Conservation (phyloP, 1,284 basidiomycete genomes). For the Sutorius eximius region DNA sequence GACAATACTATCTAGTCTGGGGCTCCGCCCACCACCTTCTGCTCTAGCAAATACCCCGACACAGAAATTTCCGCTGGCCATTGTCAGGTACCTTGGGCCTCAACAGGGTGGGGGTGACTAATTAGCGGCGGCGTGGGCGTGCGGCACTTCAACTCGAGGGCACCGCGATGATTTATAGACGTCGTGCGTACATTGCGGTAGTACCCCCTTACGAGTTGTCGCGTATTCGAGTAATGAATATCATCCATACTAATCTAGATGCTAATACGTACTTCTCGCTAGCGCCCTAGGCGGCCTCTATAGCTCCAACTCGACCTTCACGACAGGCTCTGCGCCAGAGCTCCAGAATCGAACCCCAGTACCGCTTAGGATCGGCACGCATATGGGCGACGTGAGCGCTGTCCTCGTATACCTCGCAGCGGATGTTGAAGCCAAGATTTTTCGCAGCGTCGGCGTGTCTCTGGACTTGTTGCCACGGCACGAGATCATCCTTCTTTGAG, state of each 20-base stretch:
- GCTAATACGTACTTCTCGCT: neutral
- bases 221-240: neutral
- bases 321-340: slow-evolving; percentile 26
- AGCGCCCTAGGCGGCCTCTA: neutral
- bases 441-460: slow-evolving; percentile 41
- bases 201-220: neutral
- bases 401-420: slow-evolving; percentile 43
- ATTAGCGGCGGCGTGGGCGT: no score
- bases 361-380: slow-evolving; percentile 42
- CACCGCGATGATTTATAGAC: neutral
- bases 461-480: slow-evolving; percentile 44
- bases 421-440: slow-evolving; percentile 39
- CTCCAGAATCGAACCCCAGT: slow-evolving; percentile 25
- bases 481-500: slow-evolving; percentile 49
- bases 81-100: no score
- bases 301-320: neutral
- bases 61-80: no score
- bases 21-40: no score
- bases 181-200: neutral
- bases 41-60: no score
- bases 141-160: no score
- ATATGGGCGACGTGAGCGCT: slow-evolving; percentile 59
- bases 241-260: neutral
- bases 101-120: no score
- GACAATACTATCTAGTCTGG: no score